Conservation (phyloP, 2,329 filamentous ascomycete species). For the Aureobasidium sp. region DNA sequence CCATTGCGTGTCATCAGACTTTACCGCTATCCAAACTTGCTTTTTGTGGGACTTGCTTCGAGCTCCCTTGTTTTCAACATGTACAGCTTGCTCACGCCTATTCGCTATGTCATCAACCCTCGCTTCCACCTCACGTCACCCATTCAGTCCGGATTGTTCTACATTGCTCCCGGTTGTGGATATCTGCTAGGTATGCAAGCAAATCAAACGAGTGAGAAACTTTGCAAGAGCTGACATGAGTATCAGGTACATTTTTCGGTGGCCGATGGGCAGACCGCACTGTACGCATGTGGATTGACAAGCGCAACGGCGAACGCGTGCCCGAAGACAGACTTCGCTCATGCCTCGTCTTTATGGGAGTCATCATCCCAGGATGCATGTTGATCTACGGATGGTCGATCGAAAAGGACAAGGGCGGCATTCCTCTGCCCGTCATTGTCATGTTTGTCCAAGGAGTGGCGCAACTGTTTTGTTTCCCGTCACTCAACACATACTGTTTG, state of each 20-base stretch:
- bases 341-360: slow-evolving; percentile 49
- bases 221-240: background rate
- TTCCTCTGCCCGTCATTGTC: slow-evolving; percentile 59
- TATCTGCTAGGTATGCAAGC: slow-evolving; percentile 44
- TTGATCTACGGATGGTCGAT: slow-evolving; percentile 63
- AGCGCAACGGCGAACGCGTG: slow-evolving; percentile 51
- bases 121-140: slow-evolving; percentile 62
- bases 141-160: slow-evolving; percentile 64
- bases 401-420: slow-evolving; percentile 48
- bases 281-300: slow-evolving; percentile 58
- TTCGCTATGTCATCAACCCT: slow-evolving; percentile 67
- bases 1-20: slow-evolving; percentile 57
- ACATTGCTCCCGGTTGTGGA: slow-evolving; percentile 64
- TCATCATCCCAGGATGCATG: slow-evolving; percentile 55
- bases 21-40: slow-evolving; percentile 62
- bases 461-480: slow-evolving; percentile 69
- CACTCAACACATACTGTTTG: slow-evolving; percentile 71
- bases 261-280: slow-evolving; percentile 63
- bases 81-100: slow-evolving; percentile 59
- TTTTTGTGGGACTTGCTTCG: slow-evolving; percentile 55
- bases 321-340: slow-evolving; percentile 62
- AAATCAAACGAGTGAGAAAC: slow-evolving; percentile 21
- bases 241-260: slow-evolving; percentile 58
- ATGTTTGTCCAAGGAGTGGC: slow-evolving; percentile 70
- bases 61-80: slow-evolving; percentile 68